Conservation (phyloP, 495 filamentous ascomycete species). For the Penicillium fimorum region DNA sequence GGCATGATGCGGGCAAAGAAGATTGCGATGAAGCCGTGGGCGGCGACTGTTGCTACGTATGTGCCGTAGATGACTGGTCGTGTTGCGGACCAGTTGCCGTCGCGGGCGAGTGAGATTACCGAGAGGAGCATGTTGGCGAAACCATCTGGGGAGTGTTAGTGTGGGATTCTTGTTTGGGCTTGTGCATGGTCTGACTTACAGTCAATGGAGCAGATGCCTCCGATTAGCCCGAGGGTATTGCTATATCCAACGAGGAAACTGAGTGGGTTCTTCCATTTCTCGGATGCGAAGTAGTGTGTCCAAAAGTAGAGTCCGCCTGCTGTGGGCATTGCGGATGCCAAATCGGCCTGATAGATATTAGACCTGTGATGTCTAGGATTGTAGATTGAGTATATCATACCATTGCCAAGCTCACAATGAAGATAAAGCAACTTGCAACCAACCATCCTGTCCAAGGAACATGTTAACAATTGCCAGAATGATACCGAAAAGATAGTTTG, state of each 20-base stretch:
- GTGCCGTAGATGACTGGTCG: slow-evolving; percentile 61
- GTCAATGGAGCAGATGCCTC: slow-evolving; percentile 61
- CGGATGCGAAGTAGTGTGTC: slow-evolving; percentile 66
- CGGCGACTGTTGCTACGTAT: slow-evolving; percentile 56
- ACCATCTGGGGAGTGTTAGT: slow-evolving; percentile 33
- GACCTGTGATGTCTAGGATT: neutral
- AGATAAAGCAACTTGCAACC: slow-evolving; percentile 58
- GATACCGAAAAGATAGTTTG: neutral
- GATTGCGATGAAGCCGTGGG: slow-evolving; percentile 59
- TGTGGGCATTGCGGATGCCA: slow-evolving; percentile 69
- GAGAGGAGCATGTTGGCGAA: slow-evolving; percentile 54
- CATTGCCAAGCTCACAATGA: slow-evolving; percentile 66
- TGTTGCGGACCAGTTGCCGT: slow-evolving; percentile 61
- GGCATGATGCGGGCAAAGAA: slow-evolving; percentile 60
- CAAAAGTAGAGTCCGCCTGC: slow-evolving; percentile 69
- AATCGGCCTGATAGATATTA: slow-evolving; percentile 49
- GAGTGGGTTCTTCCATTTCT: slow-evolving; percentile 59
- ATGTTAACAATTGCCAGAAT: slow-evolving; percentile 9
- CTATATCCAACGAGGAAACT: slow-evolving; percentile 71
- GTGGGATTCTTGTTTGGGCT: neutral
- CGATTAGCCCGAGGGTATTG: slow-evolving; percentile 66
- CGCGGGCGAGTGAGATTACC: slow-evolving; percentile 58
- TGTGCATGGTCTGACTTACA: slow-evolving; percentile 32
- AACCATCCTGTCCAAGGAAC: slow-evolving; percentile 53
- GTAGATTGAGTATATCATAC: slow-evolving; percentile 22